phyloP scores from a whole-genome alignment of 2,329 filamentous ascomycete species.

The Neofusicoccum kwambonambiense region DNA sequence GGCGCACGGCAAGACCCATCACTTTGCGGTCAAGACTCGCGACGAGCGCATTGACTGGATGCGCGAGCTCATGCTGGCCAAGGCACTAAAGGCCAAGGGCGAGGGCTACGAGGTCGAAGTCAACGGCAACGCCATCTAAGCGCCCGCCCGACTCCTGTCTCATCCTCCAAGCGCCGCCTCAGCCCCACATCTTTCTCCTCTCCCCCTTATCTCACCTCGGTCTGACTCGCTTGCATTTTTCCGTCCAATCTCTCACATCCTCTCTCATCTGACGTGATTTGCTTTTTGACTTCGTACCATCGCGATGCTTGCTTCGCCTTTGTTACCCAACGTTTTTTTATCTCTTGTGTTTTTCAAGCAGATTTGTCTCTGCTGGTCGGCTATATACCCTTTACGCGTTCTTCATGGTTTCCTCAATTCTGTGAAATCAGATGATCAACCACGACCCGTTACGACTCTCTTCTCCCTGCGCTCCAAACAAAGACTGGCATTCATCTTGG shows the following conservation, averaged over 20 bases:
- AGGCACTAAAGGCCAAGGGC: conserved; percentile 79
- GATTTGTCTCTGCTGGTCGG: conserved; percentile 17
- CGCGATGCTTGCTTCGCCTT: not conserved
- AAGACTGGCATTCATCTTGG: conserved; percentile 1
- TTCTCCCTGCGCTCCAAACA: not conserved
- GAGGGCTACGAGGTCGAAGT: conserved; percentile 80
- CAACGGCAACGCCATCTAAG: conserved; percentile 55
- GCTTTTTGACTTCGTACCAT: not conserved
- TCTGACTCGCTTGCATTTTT: conserved; percentile 1
- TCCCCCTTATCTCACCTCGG: not conserved
- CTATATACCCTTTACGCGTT: conserved; percentile 17
- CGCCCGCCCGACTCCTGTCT: not conserved
- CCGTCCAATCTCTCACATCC: not conserved
- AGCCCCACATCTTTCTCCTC: not conserved
- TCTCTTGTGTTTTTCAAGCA: conserved; percentile 14
- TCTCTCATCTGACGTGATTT: not conserved
- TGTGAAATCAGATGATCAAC: conserved; percentile 1
- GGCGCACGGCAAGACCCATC: conserved; percentile 77
- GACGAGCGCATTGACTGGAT: conserved; percentile 98
- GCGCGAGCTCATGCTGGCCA: conserved; percentile 87
- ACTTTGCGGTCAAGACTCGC: conserved; percentile 84
- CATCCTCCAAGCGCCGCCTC: not conserved
- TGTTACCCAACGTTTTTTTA: not conserved
- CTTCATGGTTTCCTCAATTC: conserved; percentile 8
- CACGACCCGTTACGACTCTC: conserved; percentile 15